phyloP scores from a whole-genome alignment of 1,284 basidiomycete species.

The Naganishia liquefaciens region DNA sequence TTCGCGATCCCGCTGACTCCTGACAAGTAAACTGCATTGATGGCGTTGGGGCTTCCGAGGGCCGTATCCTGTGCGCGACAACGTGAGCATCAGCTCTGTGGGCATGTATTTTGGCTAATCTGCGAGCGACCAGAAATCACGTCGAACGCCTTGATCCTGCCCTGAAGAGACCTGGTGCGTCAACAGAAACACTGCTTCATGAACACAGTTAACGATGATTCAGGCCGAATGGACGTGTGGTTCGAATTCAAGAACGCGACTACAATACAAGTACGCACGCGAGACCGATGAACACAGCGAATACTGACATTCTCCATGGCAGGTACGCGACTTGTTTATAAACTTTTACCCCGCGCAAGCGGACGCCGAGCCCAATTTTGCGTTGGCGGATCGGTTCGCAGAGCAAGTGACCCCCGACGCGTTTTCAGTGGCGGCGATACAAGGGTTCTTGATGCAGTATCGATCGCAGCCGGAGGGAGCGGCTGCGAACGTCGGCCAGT shows the following conservation, averaged over 20 bases:
- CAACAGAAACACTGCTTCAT: too few relatives aligned
- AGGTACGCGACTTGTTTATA: conserved; percentile 62
- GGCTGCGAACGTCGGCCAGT: conserved; percentile 62
- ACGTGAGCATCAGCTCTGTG: conserved; percentile 57
- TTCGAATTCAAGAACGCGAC: conserved; percentile 81
- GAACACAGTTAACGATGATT: conserved; percentile 38
- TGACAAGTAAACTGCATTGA: conserved; percentile 69
- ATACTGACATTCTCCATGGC: not conserved
- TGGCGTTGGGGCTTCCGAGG: conserved; percentile 80
- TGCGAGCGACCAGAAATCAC: conserved; percentile 64
- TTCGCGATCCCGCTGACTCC: not conserved
- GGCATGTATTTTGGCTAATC: too few relatives aligned
- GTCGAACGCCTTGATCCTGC: conserved; percentile 79
- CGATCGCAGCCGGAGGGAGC: conserved; percentile 66
- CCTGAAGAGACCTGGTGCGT: conserved; percentile 59
- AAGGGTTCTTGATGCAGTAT: conserved; percentile 71
- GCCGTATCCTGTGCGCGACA: conserved; percentile 72
- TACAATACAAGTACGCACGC: conserved; percentile 70
- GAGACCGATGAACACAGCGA: not conserved
- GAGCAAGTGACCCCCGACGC: conserved; percentile 64
- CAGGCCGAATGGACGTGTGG: conserved; percentile 88
- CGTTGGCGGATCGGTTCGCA: conserved; percentile 64
- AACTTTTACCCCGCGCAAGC: conserved; percentile 71
- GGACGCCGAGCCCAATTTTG: conserved; percentile 57
- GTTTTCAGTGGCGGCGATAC: conserved; percentile 70